Evolutionary conservation across 176 grass and related monocot species (phyloP), one percentile per base, ranked within the genome.

Genomic region (Tuctoria greenei): DNA sequence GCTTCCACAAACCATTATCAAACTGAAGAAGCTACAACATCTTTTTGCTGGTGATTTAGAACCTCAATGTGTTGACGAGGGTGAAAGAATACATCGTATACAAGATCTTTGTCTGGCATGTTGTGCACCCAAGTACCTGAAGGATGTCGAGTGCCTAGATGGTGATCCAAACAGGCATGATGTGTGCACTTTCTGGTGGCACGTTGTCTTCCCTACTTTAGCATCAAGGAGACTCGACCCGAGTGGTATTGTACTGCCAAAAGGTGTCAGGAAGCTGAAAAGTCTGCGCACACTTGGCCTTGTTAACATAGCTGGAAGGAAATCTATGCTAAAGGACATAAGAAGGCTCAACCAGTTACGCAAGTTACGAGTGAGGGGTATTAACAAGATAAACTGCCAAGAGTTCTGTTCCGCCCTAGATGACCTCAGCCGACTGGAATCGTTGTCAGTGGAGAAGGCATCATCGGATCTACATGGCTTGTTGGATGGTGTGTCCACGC

Each of bases 341-440:
- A 27, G 18, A 21, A 75, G 12, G 8, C 81, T 83, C 1, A 75
- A 13, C 21, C 63, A 68, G 28, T 0, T 83, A 28, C 14, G 63
- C 1, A 75, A 49, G 7, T 35, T 83, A 47, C 63, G 13, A 14
- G 63, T 75, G 0, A 10, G 14, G 0, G 61, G 80, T 21, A 61
- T 74, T 42, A 75, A 27, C 72, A 83, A 68, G 39, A 37, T 6
- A 7, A 75, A 75, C 18, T 8, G 14, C 14, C 2, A 58, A 4
- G 12, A 59, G 1, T 27, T 75, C 0, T 83, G 81, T 15, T 67
- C 50, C 0, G 27, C 28, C 0, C 46, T 76, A 7, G n/a, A 0
- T 7, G 0, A 4, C 4, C 51, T 60, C 6, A 18, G 14, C 1
- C 0, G 5, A 15, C 15, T 83, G 21, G 5, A 24, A 9, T 83